These are phyloP conservation scores for Mortierella sp. DNA, from an alignment of 371 early-diverging fungal species.

Conservation along the genomic window DNA sequence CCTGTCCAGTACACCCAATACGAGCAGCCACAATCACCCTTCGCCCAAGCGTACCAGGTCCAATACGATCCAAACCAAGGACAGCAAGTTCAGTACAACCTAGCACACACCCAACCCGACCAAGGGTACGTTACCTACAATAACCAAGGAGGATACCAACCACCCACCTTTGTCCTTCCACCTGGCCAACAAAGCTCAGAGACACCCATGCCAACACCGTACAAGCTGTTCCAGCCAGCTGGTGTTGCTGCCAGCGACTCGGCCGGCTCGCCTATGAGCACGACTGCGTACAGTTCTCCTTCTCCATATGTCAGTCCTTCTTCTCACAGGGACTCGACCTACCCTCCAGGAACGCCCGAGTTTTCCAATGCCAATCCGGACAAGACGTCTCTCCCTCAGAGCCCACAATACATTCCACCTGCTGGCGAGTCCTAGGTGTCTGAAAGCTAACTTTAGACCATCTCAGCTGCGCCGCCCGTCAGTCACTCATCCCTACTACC, in stretches of 20 bases:
- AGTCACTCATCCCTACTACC: no score
- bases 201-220: background rate
- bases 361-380: background rate
- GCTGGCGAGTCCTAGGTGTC: no score
- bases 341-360: background rate
- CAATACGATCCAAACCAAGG: no score
- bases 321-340: background rate
- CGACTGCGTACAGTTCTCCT: background rate
- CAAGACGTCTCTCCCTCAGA: background rate
- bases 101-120: background rate
- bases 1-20: no score
- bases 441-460: no score
- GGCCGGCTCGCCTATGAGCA: background rate
- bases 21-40: no score
- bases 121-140: background rate
- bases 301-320: background rate
- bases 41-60: no score
- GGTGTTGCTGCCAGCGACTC: no score
- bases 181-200: background rate
- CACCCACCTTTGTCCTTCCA: background rate
- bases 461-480: no score
- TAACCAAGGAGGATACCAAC: background rate
- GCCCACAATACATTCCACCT: background rate
- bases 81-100: no score
- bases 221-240: background rate